Conservation (phyloP, 1,284 basidiomycete genomes). For the Coriolopsis trogii region DNA sequence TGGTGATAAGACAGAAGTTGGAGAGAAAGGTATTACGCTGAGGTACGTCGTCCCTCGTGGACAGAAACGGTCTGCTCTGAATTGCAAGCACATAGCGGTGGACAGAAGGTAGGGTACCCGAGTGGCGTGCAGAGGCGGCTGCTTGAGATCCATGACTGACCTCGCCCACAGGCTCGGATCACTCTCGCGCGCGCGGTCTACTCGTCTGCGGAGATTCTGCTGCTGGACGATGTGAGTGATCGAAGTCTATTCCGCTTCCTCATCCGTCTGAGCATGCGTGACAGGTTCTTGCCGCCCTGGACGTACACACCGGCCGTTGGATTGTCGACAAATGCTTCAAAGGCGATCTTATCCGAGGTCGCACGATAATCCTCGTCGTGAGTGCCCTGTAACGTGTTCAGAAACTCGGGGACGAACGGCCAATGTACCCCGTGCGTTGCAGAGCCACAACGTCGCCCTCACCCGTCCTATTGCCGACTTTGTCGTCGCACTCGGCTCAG, state of each 20-base stretch:
- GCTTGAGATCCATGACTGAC: conserved; percentile 33
- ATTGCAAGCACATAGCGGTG: conserved; percentile 46
- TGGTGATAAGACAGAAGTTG: conserved; percentile 76
- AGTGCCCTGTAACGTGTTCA: no score
- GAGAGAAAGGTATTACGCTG: conserved; percentile 64
- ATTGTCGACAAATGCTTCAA: conserved; percentile 77
- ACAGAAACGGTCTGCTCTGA: conserved; percentile 31
- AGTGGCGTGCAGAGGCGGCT: conserved; percentile 76
- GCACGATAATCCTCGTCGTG: conserved; percentile 77
- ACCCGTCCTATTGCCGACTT: conserved; percentile 64
- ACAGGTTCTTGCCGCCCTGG: conserved; percentile 53
- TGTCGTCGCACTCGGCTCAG: conserved; percentile 58
- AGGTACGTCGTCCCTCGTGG: conserved; percentile 31
- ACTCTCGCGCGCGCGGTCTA: conserved; percentile 78
- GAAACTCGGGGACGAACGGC: no score
- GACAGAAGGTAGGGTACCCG: conserved; percentile 56
- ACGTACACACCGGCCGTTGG: conserved; percentile 73
- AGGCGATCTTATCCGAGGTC: conserved; percentile 66
- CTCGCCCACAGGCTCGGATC: conserved; percentile 54
- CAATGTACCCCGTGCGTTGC: no score
- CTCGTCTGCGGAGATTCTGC: conserved; percentile 59
- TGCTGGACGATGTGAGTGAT: conserved; percentile 62
- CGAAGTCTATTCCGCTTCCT: not conserved
- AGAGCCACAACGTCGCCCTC: conserved; percentile 52
- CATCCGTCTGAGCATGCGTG: not conserved